Base-by-base conservation (phyloP, 2,329 filamentous ascomycete genomes). In the Magnaporthiopsis poae region DNA sequence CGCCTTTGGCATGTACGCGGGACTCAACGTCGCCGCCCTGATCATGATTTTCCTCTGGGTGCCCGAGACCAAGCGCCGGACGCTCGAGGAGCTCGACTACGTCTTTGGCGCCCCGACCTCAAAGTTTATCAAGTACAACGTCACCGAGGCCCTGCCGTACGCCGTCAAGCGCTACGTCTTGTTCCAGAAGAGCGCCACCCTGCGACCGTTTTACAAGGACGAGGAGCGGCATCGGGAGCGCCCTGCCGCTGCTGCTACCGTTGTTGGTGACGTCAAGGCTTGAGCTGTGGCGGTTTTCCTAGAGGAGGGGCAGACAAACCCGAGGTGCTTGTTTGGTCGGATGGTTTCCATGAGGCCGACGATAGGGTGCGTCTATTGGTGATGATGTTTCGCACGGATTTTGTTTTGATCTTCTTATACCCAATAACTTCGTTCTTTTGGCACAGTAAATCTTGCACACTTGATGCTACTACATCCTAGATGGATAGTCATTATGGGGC, bases 61-160 rank as follows among this genome's bases (percentile, higher is more conserved):
- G 2, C 84, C 84, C 0, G 85, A 87, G 73, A 88, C 85, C 15
- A 87, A 87, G 74, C 83, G 85, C 71, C 79, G 80, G 39, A 85
- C 83, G 1, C 74, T 82, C 13, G 82, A 85, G 72, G 84, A 86
- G 72, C 75, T 90, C 52, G 87, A 90, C 70, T 83, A 84, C 67
- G 81, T 86, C 65, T 86, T 85, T 71, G 84, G 83, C 5, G 85
- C 89, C 3, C 85, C 85, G 1, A 87, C 84, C 8, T 75, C 80
- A 29, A 80, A 78, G 64, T 86, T 86, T 71, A 81, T 83, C 73
- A 77, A 75, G 66, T 88, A 88, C 69, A 85, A 89, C 72, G 69
- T 83, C 13, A 81, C 76, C 68, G 81, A 83, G 69, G 81, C 80
- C 1, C 73, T 88, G 31, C 87, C 87, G 0, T 89, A 81, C 77